These are phyloP conservation scores for Coelastrella sp. DNA, from an alignment of 139 green algal species.

Conservation along the genomic window DNA sequence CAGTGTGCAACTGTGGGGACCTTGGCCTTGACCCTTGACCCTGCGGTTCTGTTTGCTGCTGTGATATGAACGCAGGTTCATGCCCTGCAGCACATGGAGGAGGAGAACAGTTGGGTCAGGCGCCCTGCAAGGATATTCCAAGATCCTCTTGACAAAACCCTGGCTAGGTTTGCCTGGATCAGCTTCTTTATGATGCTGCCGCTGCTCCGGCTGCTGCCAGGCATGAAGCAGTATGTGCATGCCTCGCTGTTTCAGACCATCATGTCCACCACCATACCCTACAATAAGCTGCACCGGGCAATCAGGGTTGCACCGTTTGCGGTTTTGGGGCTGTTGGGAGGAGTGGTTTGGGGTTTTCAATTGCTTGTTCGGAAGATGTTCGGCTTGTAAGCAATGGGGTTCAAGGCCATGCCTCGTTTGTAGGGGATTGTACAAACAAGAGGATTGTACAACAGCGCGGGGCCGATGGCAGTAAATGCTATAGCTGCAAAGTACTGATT, in stretches of 20 bases:
- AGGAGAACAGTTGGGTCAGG: slow-evolving; percentile 43
- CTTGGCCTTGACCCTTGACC: too few relatives aligned
- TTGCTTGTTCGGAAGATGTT: neutral
- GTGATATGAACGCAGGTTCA: slow-evolving; percentile 4
- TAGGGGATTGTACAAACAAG: too few relatives aligned
- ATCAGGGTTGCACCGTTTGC: slow-evolving; percentile 18
- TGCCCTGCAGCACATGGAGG: slow-evolving; percentile 42
- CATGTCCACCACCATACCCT: slow-evolving; percentile 33
- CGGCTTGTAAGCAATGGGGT: neutral
- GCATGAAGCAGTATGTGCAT: neutral
- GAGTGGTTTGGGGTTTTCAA: neutral
- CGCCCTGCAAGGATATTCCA: neutral
- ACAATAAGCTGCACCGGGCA: slow-evolving; percentile 27
- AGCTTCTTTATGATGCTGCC: slow-evolving; percentile 45
- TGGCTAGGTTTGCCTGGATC: slow-evolving; percentile 27
- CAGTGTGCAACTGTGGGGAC: neutral
- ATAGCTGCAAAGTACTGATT: too few relatives aligned
- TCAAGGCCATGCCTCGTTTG: neutral
- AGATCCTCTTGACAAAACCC: slow-evolving; percentile 27
- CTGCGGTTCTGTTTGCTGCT: neutral
- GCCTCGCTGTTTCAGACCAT: slow-evolving; percentile 36
- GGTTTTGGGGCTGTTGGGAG: slow-evolving; percentile 7
- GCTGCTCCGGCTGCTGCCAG: slow-evolving; percentile 34
- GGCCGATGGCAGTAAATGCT: too few relatives aligned
- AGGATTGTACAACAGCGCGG: too few relatives aligned